A percentile compares a stretch with the other conserved stretches of the same genome.
These are phyloP conservation scores for Ascochyta clinopodiicola DNA, from an alignment of 2,329 filamentous ascomycete species.

Conservation along the genomic window DNA sequence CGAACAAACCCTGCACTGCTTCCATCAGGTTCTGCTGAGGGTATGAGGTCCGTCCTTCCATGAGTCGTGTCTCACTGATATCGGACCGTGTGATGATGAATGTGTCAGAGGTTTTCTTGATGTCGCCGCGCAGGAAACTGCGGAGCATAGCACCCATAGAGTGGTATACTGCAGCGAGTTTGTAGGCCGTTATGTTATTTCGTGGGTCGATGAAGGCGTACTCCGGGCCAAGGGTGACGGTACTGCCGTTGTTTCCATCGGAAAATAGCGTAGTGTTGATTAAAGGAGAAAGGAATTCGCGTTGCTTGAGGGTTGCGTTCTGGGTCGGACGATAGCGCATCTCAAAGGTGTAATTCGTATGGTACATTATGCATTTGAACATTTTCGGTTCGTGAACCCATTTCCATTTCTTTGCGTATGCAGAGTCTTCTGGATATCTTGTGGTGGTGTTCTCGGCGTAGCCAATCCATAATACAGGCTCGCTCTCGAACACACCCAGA, in stretches of 20 bases:
- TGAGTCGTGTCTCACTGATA: conserved; percentile 44
- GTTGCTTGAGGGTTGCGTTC: conserved; percentile 25
- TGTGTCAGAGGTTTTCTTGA: conserved; percentile 26
- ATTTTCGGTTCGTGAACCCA: conserved; percentile 43
- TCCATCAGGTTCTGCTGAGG: conserved; percentile 37
- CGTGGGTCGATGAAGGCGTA: conserved; percentile 34
- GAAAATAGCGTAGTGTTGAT: conserved; percentile 38
- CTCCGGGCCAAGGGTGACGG: conserved; percentile 25
- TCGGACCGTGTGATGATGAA: conserved; percentile 43
- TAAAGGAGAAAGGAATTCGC: conserved; percentile 39
- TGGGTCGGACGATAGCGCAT: conserved; percentile 41
- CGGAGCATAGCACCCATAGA: conserved; percentile 43
- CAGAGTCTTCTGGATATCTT: conserved; percentile 30
- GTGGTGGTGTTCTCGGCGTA: conserved; percentile 39
- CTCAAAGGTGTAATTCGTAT: conserved; percentile 47
- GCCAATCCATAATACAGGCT: conserved; percentile 48
- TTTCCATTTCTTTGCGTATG: conserved; percentile 37
- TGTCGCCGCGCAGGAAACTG: conserved; percentile 44
- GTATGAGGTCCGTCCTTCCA: conserved; percentile 38
- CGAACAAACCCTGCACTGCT: conserved; percentile 40
- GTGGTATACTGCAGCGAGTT: conserved; percentile 43
- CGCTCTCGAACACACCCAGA: conserved; percentile 43
- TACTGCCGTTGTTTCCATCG: conserved; percentile 17
- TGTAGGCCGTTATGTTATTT: conserved; percentile 35
- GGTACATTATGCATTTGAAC: conserved; percentile 44